Percentiles rank a stretch among this genome's conserved stretches.
These are phyloP conservation scores for Vicia sativa DNA, from an alignment of 306 rosid species.

Conservation along the genomic window DNA sequence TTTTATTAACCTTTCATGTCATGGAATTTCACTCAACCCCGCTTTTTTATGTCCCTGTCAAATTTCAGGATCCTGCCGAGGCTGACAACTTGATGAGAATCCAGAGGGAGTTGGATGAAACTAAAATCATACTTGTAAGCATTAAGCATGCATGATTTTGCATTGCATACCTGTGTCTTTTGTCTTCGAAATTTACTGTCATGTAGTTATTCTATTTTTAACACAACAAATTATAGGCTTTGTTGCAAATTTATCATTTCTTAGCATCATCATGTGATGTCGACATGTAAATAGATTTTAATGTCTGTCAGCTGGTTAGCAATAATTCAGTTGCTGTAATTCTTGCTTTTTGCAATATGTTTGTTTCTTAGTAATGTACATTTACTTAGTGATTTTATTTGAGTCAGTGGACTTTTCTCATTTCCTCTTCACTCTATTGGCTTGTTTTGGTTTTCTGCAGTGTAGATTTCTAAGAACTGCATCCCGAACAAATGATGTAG, in stretches of 20 bases:
- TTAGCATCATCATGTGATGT: neutral
- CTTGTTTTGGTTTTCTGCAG: slow-evolving; percentile 18
- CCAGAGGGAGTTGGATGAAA: slow-evolving; percentile 97
- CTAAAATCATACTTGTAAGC: slow-evolving; percentile 96
- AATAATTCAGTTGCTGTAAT: slow-evolving; percentile 19
- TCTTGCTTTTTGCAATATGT: slow-evolving; percentile 1
- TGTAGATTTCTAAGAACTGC: slow-evolving; percentile 23
- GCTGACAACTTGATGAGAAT: slow-evolving; percentile 95
- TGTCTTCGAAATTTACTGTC: slow-evolving; percentile 18
- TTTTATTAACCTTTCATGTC: slow-evolving; percentile 18
- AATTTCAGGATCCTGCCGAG: slow-evolving; percentile 89
- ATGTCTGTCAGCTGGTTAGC: slow-evolving; percentile 6
- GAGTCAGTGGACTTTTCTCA: slow-evolving; percentile 10
- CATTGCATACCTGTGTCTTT: slow-evolving; percentile 28
- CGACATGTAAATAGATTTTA: slow-evolving; percentile 1
- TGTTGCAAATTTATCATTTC: slow-evolving; percentile 15
- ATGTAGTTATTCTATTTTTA: slow-evolving; percentile 2
- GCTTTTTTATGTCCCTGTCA: slow-evolving; percentile 17
- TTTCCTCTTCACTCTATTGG: slow-evolving; percentile 12
- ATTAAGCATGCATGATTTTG: slow-evolving; percentile 2
- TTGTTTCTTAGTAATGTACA: slow-evolving; percentile 23
- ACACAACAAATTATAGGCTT: slow-evolving; percentile 1
- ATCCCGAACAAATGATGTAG: neutral
- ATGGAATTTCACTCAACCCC: slow-evolving; percentile 1
- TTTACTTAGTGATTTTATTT: slow-evolving; percentile 15